Conservation (phyloP, 331 rosid species). For the Cydonia oblonga region DNA sequence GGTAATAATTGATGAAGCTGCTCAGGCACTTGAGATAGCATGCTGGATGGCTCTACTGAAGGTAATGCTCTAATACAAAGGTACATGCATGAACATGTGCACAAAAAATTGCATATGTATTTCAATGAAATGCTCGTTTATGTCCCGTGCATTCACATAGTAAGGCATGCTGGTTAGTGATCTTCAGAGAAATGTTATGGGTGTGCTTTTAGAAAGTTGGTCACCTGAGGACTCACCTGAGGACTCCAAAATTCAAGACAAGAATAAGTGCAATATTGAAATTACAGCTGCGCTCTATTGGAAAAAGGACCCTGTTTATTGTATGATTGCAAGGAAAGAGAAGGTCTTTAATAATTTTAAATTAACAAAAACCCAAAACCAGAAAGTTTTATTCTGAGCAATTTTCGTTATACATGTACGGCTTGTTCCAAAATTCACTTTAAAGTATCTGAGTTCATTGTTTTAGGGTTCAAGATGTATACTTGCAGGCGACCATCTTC, state of each 20-base stretch:
- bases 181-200: background rate
- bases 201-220: background rate
- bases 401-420: background rate
- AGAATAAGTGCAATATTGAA: background rate
- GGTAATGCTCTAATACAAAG: slow-evolving; percentile 31
- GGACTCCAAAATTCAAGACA: background rate
- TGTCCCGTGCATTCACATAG: background rate
- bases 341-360: background rate
- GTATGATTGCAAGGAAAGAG: background rate
- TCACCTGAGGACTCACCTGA: background rate
- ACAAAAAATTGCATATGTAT: background rate
- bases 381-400: background rate
- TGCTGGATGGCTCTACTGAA: slow-evolving; percentile 90
- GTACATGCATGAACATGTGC: background rate
- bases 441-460: slow-evolving; percentile 28
- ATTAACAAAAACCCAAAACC: background rate
- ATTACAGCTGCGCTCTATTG: background rate
- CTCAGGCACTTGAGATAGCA: slow-evolving; percentile 96
- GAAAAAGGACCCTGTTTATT: background rate
- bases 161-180: background rate
- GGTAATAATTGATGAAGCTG: slow-evolving; percentile 96
- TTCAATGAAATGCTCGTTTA: background rate
- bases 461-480: slow-evolving; percentile 95
- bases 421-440: slow-evolving; percentile 9
- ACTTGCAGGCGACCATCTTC: slow-evolving; percentile 98